Base-by-base conservation (phyloP, 106 monocot genomes). In the Alisma plantagoaquatica region DNA sequence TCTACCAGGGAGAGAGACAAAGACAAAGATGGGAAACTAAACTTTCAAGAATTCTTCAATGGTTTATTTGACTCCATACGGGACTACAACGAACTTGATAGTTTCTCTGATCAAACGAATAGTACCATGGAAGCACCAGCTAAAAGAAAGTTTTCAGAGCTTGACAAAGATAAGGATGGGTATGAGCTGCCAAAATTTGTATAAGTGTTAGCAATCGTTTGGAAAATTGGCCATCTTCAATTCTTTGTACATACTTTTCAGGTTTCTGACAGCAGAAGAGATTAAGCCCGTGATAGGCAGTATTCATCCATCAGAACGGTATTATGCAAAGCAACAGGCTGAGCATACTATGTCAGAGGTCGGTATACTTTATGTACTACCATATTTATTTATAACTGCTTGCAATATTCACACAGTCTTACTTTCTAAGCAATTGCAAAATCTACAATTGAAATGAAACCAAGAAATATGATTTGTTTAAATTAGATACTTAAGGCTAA, bases 251-350 rank as follows among this genome's bases (percentile, higher is more conserved):
- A n/a, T n/a, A n/a, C 35, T 7, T 61, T 30, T 28, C 56, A 90
- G 98, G 41, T 82, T 74, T 64, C 54, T 98, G 29, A 78, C 81
- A 19, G 89, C 52, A 51, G 66, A 89, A 26, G 96, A 98, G 69
- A 46, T 98, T 18, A 61, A 67, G 32, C 60, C 84, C 57, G 66
- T 84, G 19, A 64, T 89, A 45, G 78, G 68, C 23, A 84, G 66
- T 58, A 63, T 96, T 62, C 81, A 89, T 65, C 96, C 81, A 41
- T 79, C 96, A 31, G 84, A 96, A 29, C 81, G 47, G 28, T 76
- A 71, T 51, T 82, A 96, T 81, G 88, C 88, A 42, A 89, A 81
- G 58, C 81, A 89, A 41, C 96, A 89, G 68, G 89, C 84, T 69
- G 78, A 81, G 27, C 81, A 85, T 46, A 65, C 62, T 7, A 51